Conservation (phyloP, 352 stramenopile species). For the Pythium plurisporium region DNA sequence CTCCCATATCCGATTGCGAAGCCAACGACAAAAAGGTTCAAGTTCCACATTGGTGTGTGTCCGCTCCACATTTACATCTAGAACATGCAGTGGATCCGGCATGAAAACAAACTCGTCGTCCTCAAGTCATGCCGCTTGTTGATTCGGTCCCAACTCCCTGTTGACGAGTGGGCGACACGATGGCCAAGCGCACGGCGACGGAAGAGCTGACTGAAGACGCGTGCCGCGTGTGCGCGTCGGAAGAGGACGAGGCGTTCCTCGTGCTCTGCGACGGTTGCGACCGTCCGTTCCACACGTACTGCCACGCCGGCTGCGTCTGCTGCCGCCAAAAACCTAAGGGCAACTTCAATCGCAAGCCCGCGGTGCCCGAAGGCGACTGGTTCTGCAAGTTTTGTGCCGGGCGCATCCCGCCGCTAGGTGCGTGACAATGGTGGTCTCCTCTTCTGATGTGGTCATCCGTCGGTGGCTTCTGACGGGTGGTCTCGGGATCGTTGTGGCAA, state of each 20-base stretch:
- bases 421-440: too few relatives aligned
- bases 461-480: too few relatives aligned
- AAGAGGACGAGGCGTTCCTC: conserved; percentile 72
- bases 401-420: conserved; percentile 45
- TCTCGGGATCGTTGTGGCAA: background rate
- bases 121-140: background rate
- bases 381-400: conserved; percentile 85
- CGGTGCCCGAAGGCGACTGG: conserved; percentile 78
- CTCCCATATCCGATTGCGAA: conserved; percentile 12
- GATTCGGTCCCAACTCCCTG: background rate
- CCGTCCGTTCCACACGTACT: conserved; percentile 67
- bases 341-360: conserved; percentile 69
- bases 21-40: conserved; percentile 1
- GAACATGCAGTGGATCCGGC: background rate
- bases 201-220: conserved; percentile 52
- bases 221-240: conserved; percentile 74
- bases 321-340: conserved; percentile 73
- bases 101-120: conserved; percentile 1
- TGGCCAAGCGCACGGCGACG: conserved; percentile 11
- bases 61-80: background rate
- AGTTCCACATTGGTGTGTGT: background rate
- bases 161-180: conserved; percentile 21
- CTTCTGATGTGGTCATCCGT: too few relatives aligned
- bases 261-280: conserved; percentile 82
- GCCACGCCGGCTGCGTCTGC: conserved; percentile 70